Percentiles rank a stretch among this genome's conserved stretches.
Evolutionary conservation across 257 asterid genomes (phyloP).

Genomic region (Capsicum pubescens): DNA sequence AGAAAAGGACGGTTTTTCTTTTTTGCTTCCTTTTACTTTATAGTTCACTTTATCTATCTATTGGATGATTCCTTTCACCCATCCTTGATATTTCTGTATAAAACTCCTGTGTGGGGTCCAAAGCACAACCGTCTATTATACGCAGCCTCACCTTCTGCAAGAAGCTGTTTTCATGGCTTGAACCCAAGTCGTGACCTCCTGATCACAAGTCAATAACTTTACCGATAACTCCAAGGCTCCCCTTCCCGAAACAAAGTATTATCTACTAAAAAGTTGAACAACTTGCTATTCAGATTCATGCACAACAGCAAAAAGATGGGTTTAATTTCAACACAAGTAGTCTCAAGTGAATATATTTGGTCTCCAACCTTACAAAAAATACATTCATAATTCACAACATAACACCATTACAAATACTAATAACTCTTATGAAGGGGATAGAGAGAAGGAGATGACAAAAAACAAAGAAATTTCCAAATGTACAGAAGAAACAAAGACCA

Average conservation of each 20-base stretch:
- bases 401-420: neutral
- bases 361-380: constrained; percentile 20
- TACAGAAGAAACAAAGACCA: neutral
- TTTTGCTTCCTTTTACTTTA: constrained; percentile 15
- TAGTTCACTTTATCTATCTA: neutral
- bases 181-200: no score
- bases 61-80: neutral
- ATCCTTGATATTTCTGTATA: neutral
- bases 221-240: no score
- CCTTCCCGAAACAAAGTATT: neutral
- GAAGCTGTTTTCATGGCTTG: no score
- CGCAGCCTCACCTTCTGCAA: no score
- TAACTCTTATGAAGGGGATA: neutral
- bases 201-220: no score
- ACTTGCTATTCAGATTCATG: neutral
- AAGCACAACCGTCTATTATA: no score
- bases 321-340: neutral
- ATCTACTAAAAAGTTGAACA: neutral
- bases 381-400: constrained; percentile 13
- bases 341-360: neutral
- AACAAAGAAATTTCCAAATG: neutral
- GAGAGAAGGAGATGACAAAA: neutral
- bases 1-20: neutral
- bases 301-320: neutral
- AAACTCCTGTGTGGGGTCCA: no score